Percentiles rank a stretch among this genome's conserved stretches.
Evolutionary conservation across 202 grass and related monocot genomes (phyloP).

Genomic region (Eragrostis tef): DNA sequence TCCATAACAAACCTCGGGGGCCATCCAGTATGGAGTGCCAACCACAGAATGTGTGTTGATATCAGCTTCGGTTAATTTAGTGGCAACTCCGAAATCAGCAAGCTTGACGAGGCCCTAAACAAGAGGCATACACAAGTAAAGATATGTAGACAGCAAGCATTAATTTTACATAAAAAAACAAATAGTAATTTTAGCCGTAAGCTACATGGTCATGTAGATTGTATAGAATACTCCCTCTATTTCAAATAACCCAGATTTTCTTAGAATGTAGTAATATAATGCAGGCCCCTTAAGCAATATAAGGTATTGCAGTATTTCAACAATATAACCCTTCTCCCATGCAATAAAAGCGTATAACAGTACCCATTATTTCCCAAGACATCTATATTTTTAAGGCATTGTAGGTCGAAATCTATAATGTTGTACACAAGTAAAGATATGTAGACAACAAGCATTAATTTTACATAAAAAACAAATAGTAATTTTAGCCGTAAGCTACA

Average conservation of each 20-base stretch:
- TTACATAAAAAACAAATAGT: conserved; percentile 5
- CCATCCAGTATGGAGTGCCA: conserved; percentile 99
- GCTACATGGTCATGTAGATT: background rate
- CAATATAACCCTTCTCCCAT: background rate
- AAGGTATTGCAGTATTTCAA: background rate
- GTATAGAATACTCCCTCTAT: background rate
- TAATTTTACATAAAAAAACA: background rate
- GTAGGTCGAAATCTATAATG: background rate
- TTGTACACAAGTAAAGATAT: conserved; percentile 51
- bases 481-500: background rate
- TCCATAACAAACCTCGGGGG: conserved; percentile 73
- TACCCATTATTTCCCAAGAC: background rate
- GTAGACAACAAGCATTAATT: background rate
- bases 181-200: conserved; percentile 1
- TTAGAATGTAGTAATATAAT: background rate
- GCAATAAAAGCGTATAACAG: background rate
- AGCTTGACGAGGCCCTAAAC: conserved; percentile 97
- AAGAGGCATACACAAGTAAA: conserved; percentile 49
- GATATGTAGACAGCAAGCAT: conserved; percentile 12
- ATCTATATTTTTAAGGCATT: background rate
- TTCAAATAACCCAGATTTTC: background rate
- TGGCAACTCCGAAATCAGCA: conserved; percentile 99
- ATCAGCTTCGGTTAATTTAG: conserved; percentile 97
- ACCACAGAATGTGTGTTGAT: conserved; percentile 99
- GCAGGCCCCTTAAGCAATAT: background rate